Evolutionary conservation across 176 grass and related monocot genomes (phyloP).

Genomic region (Echinochloa phyllopogon): DNA sequence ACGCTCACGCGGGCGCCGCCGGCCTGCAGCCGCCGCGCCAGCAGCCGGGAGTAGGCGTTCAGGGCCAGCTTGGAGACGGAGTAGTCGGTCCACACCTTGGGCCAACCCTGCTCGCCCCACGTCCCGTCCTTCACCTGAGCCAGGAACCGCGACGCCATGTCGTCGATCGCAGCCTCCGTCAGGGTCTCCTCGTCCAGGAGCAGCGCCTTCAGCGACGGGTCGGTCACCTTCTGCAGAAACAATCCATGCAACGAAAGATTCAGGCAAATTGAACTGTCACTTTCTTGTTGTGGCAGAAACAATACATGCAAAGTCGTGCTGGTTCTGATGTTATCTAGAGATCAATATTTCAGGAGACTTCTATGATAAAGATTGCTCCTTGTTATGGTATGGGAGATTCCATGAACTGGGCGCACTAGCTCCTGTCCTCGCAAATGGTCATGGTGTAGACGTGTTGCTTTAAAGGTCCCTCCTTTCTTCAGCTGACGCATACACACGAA

Average conservation of each 20-base stretch:
- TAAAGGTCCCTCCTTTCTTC: background rate
- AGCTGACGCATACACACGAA: background rate
- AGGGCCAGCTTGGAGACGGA: conserved; percentile 91
- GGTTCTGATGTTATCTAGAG: background rate
- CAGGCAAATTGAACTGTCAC: background rate
- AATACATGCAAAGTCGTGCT: background rate
- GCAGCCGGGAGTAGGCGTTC: conserved; percentile 80
- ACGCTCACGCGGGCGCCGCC: conserved; percentile 69
- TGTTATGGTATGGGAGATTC: background rate
- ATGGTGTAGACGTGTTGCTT: background rate
- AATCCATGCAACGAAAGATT: background rate
- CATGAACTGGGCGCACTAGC: background rate
- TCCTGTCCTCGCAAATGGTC: background rate
- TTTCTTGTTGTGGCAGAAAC: background rate
- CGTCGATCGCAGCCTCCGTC: conserved; percentile 57
- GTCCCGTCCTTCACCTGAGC: conserved; percentile 71
- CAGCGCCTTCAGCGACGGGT: conserved; percentile 41
- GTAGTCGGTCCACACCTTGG: conserved; percentile 94
- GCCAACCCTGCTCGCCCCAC: conserved; percentile 80
- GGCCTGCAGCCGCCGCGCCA: conserved; percentile 65
- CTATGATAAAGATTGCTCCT: background rate
- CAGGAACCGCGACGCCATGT: conserved; percentile 77
- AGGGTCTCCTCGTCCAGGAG: conserved; percentile 74
- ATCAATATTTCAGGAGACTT: background rate
- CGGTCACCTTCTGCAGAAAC: conserved; percentile 63